Conservation (phyloP, 768 basidiomycete species). For the Pulveroboletus sp. region DNA sequence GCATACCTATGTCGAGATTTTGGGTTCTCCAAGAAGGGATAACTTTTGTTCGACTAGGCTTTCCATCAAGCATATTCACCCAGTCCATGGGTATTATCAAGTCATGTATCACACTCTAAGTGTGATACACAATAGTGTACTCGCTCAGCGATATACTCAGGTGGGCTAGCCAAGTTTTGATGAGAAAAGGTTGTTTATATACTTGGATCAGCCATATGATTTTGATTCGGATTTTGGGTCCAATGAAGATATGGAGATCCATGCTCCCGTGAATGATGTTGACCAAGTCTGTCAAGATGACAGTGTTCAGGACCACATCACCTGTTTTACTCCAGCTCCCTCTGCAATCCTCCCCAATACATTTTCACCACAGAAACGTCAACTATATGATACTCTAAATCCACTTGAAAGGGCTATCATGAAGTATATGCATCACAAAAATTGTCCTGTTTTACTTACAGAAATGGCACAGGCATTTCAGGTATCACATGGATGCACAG, state of each 20-base stretch:
- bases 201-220: conserved; percentile 5
- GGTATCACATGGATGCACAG: conserved; percentile 11
- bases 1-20: conserved; percentile 17
- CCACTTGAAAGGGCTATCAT: conserved; percentile 18
- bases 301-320: not conserved
- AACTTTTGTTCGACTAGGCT: not conserved
- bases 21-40: not conserved
- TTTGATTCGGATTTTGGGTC: not conserved
- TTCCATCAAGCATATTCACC: conserved; percentile 11
- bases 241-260: not conserved
- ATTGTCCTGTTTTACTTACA: conserved; percentile 1
- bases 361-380: conserved; percentile 21
- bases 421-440: conserved; percentile 12
- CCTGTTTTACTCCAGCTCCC: not conserved
- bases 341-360: conserved; percentile 6
- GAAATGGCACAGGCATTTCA: conserved; percentile 16
- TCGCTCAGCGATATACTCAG: conserved; percentile 4
- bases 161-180: conserved; percentile 3
- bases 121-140: conserved; percentile 15
- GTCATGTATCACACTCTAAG: conserved; percentile 25
- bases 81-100: conserved; percentile 19
- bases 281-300: not conserved
- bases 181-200: not conserved
- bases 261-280: not conserved
- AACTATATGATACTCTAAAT: conserved; percentile 15